A percentile compares a stretch with the other conserved stretches of the same genome.
Conservation (phyloP, 208 protist genomes). For the Wallacemonas sp. region DNA sequence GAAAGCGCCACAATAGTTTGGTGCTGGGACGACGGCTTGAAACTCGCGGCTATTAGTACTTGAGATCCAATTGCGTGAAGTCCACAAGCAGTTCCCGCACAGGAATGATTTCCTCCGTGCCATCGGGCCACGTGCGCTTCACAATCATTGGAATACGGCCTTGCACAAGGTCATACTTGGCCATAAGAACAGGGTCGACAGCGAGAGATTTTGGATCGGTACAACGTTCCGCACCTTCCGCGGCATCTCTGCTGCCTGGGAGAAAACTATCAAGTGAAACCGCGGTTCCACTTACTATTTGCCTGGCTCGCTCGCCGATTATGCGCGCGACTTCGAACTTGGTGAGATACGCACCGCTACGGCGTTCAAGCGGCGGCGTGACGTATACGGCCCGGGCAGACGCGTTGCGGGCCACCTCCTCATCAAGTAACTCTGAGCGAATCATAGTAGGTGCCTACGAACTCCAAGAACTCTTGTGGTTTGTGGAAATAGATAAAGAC, state of each 20-base stretch:
- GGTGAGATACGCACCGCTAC: constrained; percentile 73
- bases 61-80: constrained; percentile 55
- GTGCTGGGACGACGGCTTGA: neutral
- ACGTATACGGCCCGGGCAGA: constrained; percentile 25
- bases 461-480: too few species aligned
- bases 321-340: constrained; percentile 87
- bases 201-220: constrained; percentile 57
- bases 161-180: constrained; percentile 82
- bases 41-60: constrained; percentile 25
- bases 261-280: constrained; percentile 26
- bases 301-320: constrained; percentile 75
- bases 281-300: constrained; percentile 73
- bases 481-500: too few species aligned
- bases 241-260: constrained; percentile 31
- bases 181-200: constrained; percentile 86
- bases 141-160: constrained; percentile 79
- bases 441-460: too few species aligned
- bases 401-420: constrained; percentile 40
- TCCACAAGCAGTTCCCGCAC: constrained; percentile 80
- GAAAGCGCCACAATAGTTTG: too few species aligned
- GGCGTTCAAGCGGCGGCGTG: constrained; percentile 68
- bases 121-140: constrained; percentile 81
- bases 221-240: constrained; percentile 69
- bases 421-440: constrained; percentile 63
- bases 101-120: constrained; percentile 76